Evolutionary conservation across 306 rosid genomes (phyloP), one percentile per base, ranked within the genome.

Genomic region (Begonia masoniana): DNA sequence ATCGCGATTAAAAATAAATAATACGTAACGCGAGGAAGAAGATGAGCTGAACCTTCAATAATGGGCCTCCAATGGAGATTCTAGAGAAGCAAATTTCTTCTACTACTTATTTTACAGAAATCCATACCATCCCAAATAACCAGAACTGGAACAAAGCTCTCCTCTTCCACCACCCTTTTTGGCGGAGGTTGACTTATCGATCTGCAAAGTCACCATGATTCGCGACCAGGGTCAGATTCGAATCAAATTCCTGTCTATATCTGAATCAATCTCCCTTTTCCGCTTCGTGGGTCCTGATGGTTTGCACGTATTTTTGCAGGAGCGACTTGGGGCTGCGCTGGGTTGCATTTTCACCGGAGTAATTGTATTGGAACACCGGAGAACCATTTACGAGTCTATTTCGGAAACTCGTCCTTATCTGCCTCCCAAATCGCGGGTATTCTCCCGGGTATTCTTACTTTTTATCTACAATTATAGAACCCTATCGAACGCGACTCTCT

Each of bases 311-410:
- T 45, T 45, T 12, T 43, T 64, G 52, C 73, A 82, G 96, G 94
- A 88, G 62, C 92, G 92, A 88, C 71, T 88, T n/a, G 96, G 94
- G 50, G 83, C 77, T 62, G 77, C 96, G 45, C 62, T 83, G 51
- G 99, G 96, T 57, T 72, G 67, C 62, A 16, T 74, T 35, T 60
- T 92, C 41, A 62, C 87, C 31, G 96, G 95, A 39, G 51, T 71
- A 35, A 56, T 81, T 31, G 82, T 84, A 1, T 73, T 77, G 31
- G 85, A 88, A 70, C 88, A 84, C 26, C 83, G 96, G 53, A 74
- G 69, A 68, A 63, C 71, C 72, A 70, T 86, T 56, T 76, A 81
- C 51, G 39, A 49, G 48, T 86, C 96, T n/a, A 59, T 92, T 21
- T 66, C 88, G 6, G 61, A 70, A 55, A 10, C 47, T 46, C 70